A percentile compares a stretch with the other conserved stretches of the same genome.
Conservation (phyloP, 441 rosid genomes). For the Pelargonium myrrhifolium region DNA sequence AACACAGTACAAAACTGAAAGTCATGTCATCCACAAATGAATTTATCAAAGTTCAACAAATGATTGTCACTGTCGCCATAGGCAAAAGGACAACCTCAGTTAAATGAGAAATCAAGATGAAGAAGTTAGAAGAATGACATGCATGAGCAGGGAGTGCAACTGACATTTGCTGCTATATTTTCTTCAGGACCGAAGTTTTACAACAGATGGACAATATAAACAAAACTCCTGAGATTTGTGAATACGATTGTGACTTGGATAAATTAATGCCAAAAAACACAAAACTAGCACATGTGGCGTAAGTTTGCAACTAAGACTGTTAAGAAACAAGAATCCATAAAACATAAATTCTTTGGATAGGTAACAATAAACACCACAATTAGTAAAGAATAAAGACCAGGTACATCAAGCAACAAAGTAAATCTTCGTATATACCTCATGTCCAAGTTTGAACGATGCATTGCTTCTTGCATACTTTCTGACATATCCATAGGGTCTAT, state of each 20-base stretch:
- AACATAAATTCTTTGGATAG: background rate
- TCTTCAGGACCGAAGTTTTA: background rate
- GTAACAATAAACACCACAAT: too few species aligned
- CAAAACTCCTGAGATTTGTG: background rate
- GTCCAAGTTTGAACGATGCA: constrained; percentile 91
- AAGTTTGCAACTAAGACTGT: background rate
- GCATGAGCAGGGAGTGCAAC: background rate
- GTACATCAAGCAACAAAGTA: constrained; percentile 20
- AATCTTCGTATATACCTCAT: constrained; percentile 52
- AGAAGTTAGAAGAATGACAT: too few species aligned
- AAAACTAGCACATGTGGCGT: background rate
- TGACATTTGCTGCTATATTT: background rate
- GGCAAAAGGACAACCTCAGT: too few species aligned
- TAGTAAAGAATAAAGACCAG: background rate
- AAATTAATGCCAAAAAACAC: background rate
- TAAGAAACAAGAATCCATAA: background rate
- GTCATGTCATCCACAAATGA: too few species aligned
- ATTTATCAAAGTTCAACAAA: too few species aligned
- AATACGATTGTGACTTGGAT: background rate
- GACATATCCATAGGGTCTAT: constrained; percentile 92
- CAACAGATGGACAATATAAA: background rate
- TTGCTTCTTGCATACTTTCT: constrained; percentile 93
- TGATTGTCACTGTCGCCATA: too few species aligned
- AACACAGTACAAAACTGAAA: too few species aligned
- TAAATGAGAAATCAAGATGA: too few species aligned